Evolutionary conservation across 495 filamentous ascomycete genomes (phyloP), one percentile per base, ranked within the genome.

Genomic region (Aspergillus ostianus): DNA sequence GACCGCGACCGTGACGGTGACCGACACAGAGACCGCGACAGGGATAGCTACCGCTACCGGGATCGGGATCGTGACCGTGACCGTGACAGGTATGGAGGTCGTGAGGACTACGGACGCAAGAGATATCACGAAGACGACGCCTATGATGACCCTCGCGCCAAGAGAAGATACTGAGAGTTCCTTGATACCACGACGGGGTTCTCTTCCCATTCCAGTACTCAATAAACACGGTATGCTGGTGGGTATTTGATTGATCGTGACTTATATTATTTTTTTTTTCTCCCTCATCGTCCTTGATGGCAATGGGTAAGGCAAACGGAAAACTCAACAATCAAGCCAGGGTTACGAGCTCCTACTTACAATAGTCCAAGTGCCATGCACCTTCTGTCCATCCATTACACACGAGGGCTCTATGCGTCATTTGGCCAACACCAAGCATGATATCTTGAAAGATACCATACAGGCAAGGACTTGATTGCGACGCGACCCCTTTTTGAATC

Each of bases 91-190:
- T 72, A 88, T 66, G 85, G 86, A 61, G 84, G 80, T 62, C 77
- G 86, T 48, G 89, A 91, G 61, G 76, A 84, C 54, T 69, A 73
- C 55, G 76, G 77, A 61, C 77, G 84, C 58, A 88, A 87, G 73
- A 79, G 84, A 64, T 68, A 76, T 60, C 78, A 83, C 69, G 80
- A 82, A 52, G 77, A 78, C 67, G 80, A 84, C 68, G 73, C 83
- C 61, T 86, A 91, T 69, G 89, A 93, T 64, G 90, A 94, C 71
- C 85, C 89, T 44, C 84, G 91, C 57, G 89, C 86, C 69, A 83
- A 90, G 67, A 84, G 89, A 72, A 87, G 90, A 67, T 92, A 93
- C 78, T 92, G 80, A 77, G 55, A 69, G 36, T 41, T 41, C 36
- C 36, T 15, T 41, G 36, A 41, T 41, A 13, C 36, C 9, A 41